Evolutionary conservation across 2,329 filamentous ascomycete species (phyloP), one percentile per base, ranked within the genome.

Genomic region (Knoxdaviesia capensis): DNA sequence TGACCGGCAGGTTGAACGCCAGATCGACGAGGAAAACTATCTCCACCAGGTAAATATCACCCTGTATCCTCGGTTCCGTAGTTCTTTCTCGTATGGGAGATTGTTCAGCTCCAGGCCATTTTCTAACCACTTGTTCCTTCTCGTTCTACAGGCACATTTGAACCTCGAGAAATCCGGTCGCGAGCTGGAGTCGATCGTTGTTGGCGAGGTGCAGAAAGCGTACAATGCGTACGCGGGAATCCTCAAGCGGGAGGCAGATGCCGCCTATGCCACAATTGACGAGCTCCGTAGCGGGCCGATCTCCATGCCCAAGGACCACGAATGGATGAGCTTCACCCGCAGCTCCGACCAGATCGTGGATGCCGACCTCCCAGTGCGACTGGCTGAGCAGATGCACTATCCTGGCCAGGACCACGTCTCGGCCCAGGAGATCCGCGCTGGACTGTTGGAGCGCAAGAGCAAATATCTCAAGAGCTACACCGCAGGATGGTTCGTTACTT

Each of bases 381-480:
- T 77, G 41, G 60, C 84, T 20, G 75, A 92, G 52, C 80, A 83
- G 47, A 92, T 98, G 49, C 74, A 83, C 45, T 98, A 96, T 56
- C 87, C 87, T 11, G 90, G 90, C 36, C 85, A 84, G 54, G 74
- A 93, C 51, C 82, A 94, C 57, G 77, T 82, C 46, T 75, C 83
- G 42, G 59, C 84, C 68, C 56, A 82, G 46, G 88, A 96, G 58
- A 82, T 98, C 42, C 72, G 87, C 46, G 84, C 85, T 20, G 90
- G 90, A 3, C 77, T 94, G 60, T 66, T 98, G 34, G 90, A 98
- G 64, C 80, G 90, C 50, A 96, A 96, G 75, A 94, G 86, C 71
- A 98, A 96, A 56, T 98, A 96, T 54, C 65, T 98, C 47, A 96
- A 94, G 66, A 94, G 87, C 57, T 94, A 94, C 58, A 90, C 87